Base-by-base conservation (phyloP, 2,329 filamentous ascomycete species). In the Calonectria pseudoturangicola region DNA sequence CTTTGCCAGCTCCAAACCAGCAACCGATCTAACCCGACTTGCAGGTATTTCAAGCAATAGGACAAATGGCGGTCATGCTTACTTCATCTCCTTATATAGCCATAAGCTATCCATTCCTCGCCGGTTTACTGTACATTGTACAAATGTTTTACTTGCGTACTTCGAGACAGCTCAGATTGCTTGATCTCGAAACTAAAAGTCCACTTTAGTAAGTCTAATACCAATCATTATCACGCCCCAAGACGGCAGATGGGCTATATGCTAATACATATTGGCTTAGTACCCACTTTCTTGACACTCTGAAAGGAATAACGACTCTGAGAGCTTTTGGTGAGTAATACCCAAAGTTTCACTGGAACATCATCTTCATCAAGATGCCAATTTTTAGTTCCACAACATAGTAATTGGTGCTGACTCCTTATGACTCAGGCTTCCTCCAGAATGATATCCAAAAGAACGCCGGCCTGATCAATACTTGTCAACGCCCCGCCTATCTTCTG, bases 131-230 rank as follows among this genome's bases (percentile, higher is more conserved):
- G 1, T 91, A 87, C 65, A 69, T 83, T 4, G 80, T 92, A 2
- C 90, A 91, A 74, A 87, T 85, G 56, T 85, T 90, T 66, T 92
- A 92, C 76, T 85, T 92, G 2, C 85, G 88, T 0, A 92, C 90
- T 0, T 91, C 90, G 0, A 85, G 90, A 0, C 90, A 92, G 78
- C 80, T 92, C 6, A 85, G 90, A 50, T 84, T 90, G 15, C 78
- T 92, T 21, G 90, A 92, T 54, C 84, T 92, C 2, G 90, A 92
- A 77, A 85, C 87, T 2, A 91, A 91, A 71, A 86, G 86, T 0
- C 89, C 89, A 0, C 81, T 92, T 0, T 91, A 89, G 79, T 81
- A 16, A 73, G 74, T 75, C 36, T 25, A 21, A 15, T 27, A 43
- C 6, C 7, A 18, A 10, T 3, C 2, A 4, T 25, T 41, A 4